Conservation (phyloP, 257 asterid species). For the Henckelia pumila region DNA sequence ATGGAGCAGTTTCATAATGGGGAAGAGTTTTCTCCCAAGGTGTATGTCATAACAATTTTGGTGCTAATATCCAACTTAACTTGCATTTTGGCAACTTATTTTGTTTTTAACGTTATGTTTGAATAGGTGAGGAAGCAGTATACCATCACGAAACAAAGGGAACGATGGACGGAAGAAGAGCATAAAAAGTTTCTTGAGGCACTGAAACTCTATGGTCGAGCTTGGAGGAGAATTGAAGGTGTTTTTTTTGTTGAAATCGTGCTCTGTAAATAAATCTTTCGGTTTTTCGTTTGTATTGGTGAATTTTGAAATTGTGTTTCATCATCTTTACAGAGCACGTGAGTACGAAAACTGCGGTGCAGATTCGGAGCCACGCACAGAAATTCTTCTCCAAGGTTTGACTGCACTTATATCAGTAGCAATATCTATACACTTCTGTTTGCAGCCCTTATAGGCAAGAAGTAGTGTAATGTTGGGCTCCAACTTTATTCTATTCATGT, state of each 20-base stretch:
- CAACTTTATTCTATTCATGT: neutral
- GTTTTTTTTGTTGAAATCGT: neutral
- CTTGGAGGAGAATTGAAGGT: slow-evolving; percentile 98
- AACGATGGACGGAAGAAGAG: slow-evolving; percentile 93
- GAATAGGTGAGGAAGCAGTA: slow-evolving; percentile 78
- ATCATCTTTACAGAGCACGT: slow-evolving; percentile 62
- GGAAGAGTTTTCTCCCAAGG: slow-evolving; percentile 72
- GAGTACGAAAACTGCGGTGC: slow-evolving; percentile 92
- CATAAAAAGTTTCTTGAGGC: slow-evolving; percentile 87
- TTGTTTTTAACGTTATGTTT: neutral
- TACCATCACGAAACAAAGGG: slow-evolving; percentile 90
- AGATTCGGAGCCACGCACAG: slow-evolving; percentile 98
- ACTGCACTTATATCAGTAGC: slow-evolving; percentile 47
- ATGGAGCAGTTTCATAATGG: slow-evolving; percentile 39
- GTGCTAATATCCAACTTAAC: neutral
- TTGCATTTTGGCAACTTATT: slow-evolving; percentile 5
- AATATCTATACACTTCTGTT: slow-evolving; percentile 41
- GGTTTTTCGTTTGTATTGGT: slow-evolving; percentile 10
- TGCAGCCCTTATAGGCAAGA: slow-evolving; percentile 47
- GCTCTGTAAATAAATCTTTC: neutral
- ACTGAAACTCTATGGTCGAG: slow-evolving; percentile 79
- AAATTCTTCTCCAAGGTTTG: slow-evolving; percentile 92
- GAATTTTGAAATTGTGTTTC: neutral
- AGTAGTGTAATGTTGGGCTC: slow-evolving; percentile 52
- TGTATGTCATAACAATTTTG: slow-evolving; percentile 13